These are phyloP conservation scores for Elaeagnus macrophylla DNA, from an alignment of 306 rosid species.

Conservation along the genomic window DNA sequence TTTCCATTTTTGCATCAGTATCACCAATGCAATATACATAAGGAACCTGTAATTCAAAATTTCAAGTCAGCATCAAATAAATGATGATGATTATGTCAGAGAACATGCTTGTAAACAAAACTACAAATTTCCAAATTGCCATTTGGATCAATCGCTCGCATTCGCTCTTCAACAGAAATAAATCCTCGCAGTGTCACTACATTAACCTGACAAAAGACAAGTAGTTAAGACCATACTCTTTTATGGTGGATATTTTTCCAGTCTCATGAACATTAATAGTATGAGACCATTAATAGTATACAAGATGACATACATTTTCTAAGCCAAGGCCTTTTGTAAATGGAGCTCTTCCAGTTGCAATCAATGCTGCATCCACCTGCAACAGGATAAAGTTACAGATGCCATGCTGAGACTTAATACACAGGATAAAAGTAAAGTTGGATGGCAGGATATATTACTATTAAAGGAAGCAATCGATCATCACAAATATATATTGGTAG, in stretches of 20 bases:
- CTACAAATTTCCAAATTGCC: constrained; percentile 63
- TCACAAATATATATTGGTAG: constrained; percentile 1
- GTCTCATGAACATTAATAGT: too few species aligned
- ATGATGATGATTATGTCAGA: too few species aligned
- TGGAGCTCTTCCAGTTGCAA: too few species aligned
- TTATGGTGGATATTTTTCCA: too few species aligned
- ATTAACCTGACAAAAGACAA: too few species aligned
- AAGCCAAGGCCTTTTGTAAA: too few species aligned
- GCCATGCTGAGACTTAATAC: constrained; percentile 5
- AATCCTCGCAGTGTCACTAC: constrained; percentile 82
- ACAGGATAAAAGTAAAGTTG: constrained; percentile 8
- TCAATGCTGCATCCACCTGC: too few species aligned
- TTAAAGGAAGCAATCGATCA: constrained; percentile 9
- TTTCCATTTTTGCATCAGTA: constrained; percentile 92
- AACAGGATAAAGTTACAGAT: too few species aligned
- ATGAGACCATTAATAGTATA: too few species aligned
- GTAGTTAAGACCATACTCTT: too few species aligned
- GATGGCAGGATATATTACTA: neutral
- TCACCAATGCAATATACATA: constrained; percentile 87
- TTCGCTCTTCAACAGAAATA: constrained; percentile 86
- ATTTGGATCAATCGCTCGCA: constrained; percentile 65
- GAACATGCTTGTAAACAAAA: constrained; percentile 4
- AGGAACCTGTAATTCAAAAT: constrained; percentile 62
- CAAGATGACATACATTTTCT: too few species aligned
- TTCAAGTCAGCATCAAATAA: constrained; percentile 24